Evolutionary conservation across 140 eudicot genomes (phyloP).

Genomic region (Bidens hawaiensis): DNA sequence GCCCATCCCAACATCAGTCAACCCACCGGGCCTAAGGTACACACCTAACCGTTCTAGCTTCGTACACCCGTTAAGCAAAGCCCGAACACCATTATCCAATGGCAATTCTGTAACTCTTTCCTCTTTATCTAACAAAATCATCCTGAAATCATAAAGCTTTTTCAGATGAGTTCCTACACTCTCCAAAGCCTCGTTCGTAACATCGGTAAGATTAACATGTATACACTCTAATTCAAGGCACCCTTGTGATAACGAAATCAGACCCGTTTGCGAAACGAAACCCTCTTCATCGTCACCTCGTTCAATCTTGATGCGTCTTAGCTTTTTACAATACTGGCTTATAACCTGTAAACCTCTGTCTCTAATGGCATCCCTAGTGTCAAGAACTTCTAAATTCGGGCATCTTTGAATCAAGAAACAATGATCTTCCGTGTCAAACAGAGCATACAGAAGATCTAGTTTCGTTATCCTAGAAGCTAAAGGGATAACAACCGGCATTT

Average conservation of each 20-base stretch:
- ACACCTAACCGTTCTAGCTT: conserved; percentile 46
- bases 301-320: conserved; percentile 52
- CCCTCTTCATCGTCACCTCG: conserved; percentile 62
- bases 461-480: conserved; percentile 34
- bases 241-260: conserved; percentile 49
- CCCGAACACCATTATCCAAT: conserved; percentile 54
- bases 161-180: conserved; percentile 44
- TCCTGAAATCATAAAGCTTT: conserved; percentile 48
- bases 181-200: conserved; percentile 51
- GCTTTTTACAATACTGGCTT: conserved; percentile 38
- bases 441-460: conserved; percentile 56
- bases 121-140: conserved; percentile 49
- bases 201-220: conserved; percentile 47
- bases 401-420: conserved; percentile 48
- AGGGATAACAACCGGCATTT: conserved; percentile 40
- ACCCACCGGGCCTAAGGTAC: conserved; percentile 49
- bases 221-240: conserved; percentile 48
- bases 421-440: conserved; percentile 47
- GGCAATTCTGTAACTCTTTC: conserved; percentile 48
- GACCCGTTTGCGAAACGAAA: conserved; percentile 52
- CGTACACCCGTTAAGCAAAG: conserved; percentile 46
- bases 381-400: conserved; percentile 53
- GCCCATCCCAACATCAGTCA: conserved; percentile 50
- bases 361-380: conserved; percentile 53
- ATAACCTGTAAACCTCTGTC: conserved; percentile 54